These are phyloP conservation scores for Phytophthora citricola DNA, from an alignment of 352 stramenopile species.

Conservation along the genomic window DNA sequence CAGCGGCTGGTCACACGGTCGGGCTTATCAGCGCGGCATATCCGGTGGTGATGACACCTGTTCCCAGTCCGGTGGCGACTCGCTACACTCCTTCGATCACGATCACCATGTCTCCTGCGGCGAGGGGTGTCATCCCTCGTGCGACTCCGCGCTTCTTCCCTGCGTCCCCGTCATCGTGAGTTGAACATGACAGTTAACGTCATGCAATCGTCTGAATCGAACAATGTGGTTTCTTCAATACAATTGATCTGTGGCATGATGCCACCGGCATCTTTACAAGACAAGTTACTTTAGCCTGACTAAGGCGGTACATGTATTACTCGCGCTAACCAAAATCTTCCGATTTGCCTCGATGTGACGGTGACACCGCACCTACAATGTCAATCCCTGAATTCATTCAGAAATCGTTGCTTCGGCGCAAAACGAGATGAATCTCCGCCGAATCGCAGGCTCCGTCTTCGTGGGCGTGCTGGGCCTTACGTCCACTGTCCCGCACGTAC, in stretches of 20 bases:
- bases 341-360: slow-evolving; percentile 26
- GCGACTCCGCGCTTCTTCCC: not conserved
- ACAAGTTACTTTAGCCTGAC: no score
- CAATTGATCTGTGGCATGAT: no score
- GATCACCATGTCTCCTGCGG: not conserved
- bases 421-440: slow-evolving; percentile 31
- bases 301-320: not conserved
- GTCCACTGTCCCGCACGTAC: slow-evolving; percentile 2
- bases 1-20: slow-evolving; percentile 5
- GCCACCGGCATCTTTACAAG: no score
- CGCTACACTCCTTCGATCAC: not conserved
- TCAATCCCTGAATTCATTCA: slow-evolving; percentile 23
- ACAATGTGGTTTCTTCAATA: no score
- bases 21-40: slow-evolving; percentile 7
- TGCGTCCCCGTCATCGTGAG: not conserved
- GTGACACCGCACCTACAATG: not conserved
- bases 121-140: not conserved
- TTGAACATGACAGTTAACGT: not conserved
- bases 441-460: slow-evolving; percentile 19
- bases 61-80: slow-evolving; percentile 4
- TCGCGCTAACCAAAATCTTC: slow-evolving; percentile 12
- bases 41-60: slow-evolving; percentile 8
- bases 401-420: slow-evolving; percentile 16
- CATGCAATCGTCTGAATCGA: no score
- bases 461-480: slow-evolving; percentile 21